Base-by-base conservation (phyloP, 257 asterid genomes). In the Marsdenia floribunda region DNA sequence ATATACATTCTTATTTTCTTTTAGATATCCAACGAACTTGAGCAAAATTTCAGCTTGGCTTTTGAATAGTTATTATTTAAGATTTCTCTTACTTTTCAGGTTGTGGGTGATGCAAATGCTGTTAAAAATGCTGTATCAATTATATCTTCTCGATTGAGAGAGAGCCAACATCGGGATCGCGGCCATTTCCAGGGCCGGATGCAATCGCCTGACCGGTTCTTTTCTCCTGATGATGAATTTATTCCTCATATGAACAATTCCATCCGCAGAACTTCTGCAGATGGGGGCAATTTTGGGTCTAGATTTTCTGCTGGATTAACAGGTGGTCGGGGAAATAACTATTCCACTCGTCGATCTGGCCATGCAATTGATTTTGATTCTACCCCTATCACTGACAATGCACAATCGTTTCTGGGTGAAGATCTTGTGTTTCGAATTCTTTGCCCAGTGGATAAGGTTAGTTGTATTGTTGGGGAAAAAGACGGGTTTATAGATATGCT, bases 151-250 rank as follows among this genome's bases (percentile, higher is more conserved):
- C 97, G 97, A 59, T 83, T 94, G 85, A 85, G 92, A 76, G 99
- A 94, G 88, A 88, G 95, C 80, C 99, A 94, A 76, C 97, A 90
- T 80, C 99, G 97, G 24, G 97, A 92, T 59, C 88, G 96, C 76
- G 84, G 76, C 86, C 79, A 89, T 71, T 87, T 87, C 70, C 84
- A 81, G 24, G 88, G 85, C 61, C 92, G 90, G 80, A 54, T 74
- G 59, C 87, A 85, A 59, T 88, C 96, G 57, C 93, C 96, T 8
- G 97, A 89, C 53, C 90, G 81, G 33, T 86, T 90, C 68, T 72
- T 73, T 78, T 86, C 91, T 70, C 79, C 82, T 26, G 90, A 85
- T 61, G 94, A 91, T 68, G 92, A 88, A 72, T 89, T 88, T 75
- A 61, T 26, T 33, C 80, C 83, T 29, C 90, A 82, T 71, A 68